These are phyloP conservation scores for Ascochyta fabae DNA, from an alignment of 2,329 filamentous ascomycete species.

Conservation along the genomic window DNA sequence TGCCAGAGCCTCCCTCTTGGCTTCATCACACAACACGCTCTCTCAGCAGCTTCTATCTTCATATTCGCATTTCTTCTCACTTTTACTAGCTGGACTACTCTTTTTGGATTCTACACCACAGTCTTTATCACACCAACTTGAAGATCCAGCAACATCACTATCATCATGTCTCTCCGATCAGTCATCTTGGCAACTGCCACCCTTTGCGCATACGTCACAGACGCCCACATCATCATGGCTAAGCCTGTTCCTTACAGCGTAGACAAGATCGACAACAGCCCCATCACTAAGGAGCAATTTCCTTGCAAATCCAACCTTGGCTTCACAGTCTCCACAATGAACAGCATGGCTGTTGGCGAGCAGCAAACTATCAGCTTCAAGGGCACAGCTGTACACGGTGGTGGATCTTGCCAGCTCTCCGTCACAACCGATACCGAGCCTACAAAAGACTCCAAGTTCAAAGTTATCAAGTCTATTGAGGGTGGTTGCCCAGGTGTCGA, in stretches of 20 bases:
- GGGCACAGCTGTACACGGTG: slow-evolving; percentile 82
- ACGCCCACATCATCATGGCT: slow-evolving; percentile 78
- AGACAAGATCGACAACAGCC: slow-evolving; percentile 61
- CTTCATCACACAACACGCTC: slow-evolving; percentile 31
- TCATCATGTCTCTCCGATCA: slow-evolving; percentile 60
- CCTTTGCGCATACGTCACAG: slow-evolving; percentile 46
- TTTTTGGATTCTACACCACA: slow-evolving; percentile 12
- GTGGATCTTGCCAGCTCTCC: slow-evolving; percentile 87
- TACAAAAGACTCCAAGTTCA: slow-evolving; percentile 68
- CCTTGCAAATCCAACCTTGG: too few relatives aligned
- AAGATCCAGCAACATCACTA: slow-evolving; percentile 22
- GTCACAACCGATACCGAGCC: slow-evolving; percentile 70
- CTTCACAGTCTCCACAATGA: slow-evolving; percentile 41
- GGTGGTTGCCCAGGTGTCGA: slow-evolving; percentile 79
- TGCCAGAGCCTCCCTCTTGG: slow-evolving; percentile 14
- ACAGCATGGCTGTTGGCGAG: slow-evolving; percentile 67
- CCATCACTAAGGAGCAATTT: too few relatives aligned
- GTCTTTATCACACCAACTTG: slow-evolving; percentile 24
- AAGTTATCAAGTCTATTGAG: slow-evolving; percentile 86
- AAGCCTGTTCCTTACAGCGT: slow-evolving; percentile 68
- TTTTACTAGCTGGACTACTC: slow-evolving; percentile 19
- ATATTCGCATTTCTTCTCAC: slow-evolving; percentile 15
- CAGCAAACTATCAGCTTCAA: slow-evolving; percentile 67
- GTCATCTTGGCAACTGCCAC: slow-evolving; percentile 55
- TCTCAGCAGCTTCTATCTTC: slow-evolving; percentile 26